Conservation (phyloP, 2,329 filamentous ascomycete genomes). For the Grosmannia serpens region DNA sequence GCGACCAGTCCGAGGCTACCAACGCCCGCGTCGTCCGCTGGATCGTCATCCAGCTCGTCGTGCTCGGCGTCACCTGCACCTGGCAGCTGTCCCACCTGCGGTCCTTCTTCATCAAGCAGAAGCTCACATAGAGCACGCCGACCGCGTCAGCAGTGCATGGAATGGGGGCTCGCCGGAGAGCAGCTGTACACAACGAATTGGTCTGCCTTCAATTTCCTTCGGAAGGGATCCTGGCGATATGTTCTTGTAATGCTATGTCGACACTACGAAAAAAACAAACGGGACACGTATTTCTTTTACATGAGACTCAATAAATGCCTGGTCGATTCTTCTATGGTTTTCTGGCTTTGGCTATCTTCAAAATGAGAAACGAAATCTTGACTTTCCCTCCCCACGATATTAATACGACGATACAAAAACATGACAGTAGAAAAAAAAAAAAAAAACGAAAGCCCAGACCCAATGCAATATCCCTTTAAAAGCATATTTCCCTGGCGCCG, state of each 20-base stretch:
- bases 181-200: background rate
- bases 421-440: slow-evolving; percentile 2
- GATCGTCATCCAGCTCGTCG: slow-evolving; percentile 79
- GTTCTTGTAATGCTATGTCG: background rate
- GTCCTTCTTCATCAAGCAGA: slow-evolving; percentile 99
- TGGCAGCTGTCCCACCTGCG: slow-evolving; percentile 96
- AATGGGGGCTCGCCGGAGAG: background rate
- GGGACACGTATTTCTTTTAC: background rate
- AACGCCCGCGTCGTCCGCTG: slow-evolving; percentile 88
- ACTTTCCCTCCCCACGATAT: slow-evolving; percentile 3
- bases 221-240: background rate
- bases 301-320: background rate
- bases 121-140: slow-evolving; percentile 61
- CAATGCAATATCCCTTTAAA: slow-evolving; percentile 10
- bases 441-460: slow-evolving; percentile 8
- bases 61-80: slow-evolving; percentile 78
- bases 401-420: slow-evolving; percentile 9
- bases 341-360: slow-evolving; percentile 1
- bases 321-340: slow-evolving; percentile 1
- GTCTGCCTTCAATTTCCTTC: background rate
- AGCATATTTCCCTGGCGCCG: slow-evolving; percentile 12
- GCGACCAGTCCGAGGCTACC: slow-evolving; percentile 90
- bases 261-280: background rate
- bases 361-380: slow-evolving; percentile 4
- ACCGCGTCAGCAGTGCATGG: background rate